These are phyloP conservation scores for Suhomyces prunicola DNA, from an alignment of 805 yeast genomes.

Conservation along the genomic window DNA sequence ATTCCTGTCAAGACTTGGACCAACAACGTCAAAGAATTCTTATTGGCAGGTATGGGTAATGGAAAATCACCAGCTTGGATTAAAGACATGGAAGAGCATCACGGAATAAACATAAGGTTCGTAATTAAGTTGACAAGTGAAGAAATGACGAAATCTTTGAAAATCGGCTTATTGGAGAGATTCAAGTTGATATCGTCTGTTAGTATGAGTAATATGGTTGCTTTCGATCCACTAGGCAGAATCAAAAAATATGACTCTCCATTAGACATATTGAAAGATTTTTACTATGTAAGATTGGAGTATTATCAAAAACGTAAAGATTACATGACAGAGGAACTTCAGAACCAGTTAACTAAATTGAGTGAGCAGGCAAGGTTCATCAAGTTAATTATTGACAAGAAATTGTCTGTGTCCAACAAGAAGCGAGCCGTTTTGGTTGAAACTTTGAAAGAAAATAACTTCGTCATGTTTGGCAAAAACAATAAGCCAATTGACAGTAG, in stretches of 20 bases:
- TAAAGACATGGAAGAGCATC: conserved; percentile 93
- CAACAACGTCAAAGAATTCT: conserved; percentile 78
- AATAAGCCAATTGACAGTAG: conserved; percentile 58
- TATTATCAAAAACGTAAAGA: conserved; percentile 91
- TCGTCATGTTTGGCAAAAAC: conserved; percentile 71
- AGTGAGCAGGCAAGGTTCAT: conserved; percentile 87
- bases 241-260: conserved; percentile 77
- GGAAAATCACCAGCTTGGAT: conserved; percentile 83
- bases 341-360: conserved; percentile 71
- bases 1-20: conserved; percentile 94
- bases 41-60: conserved; percentile 72
- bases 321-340: conserved; percentile 60
- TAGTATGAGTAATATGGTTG: conserved; percentile 85
- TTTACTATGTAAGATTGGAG: conserved; percentile 81
- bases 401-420: conserved; percentile 70
- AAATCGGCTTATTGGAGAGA: conserved; percentile 76
- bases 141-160: conserved; percentile 78
- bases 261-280: conserved; percentile 77
- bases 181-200: conserved; percentile 73
- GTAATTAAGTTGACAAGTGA: conserved; percentile 69
- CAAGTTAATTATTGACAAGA: conserved; percentile 78
- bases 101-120: conserved; percentile 75
- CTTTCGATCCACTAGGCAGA: conserved; percentile 86
- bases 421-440: conserved; percentile 61
- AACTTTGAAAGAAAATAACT: conserved; percentile 60